phyloP scores from a whole-genome alignment of 495 filamentous ascomycete genomes.

The Sporormia fimetaria region DNA sequence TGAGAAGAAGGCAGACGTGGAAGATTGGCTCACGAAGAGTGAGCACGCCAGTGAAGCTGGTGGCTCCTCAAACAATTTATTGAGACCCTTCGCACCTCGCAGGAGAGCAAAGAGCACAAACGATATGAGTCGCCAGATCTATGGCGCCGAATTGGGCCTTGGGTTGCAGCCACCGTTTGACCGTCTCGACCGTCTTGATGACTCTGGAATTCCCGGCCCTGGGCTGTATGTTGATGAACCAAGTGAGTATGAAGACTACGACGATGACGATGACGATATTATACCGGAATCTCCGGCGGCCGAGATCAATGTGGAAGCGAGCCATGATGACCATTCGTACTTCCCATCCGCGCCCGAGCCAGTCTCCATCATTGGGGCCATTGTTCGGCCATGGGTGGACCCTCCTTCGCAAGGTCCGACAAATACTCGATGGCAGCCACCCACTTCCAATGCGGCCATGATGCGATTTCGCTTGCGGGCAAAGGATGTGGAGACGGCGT shows the following conservation, averaged over 20 bases:
- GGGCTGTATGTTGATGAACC: slow-evolving; percentile 26
- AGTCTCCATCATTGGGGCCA: background rate
- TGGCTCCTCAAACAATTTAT: background rate
- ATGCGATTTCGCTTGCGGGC: slow-evolving; percentile 26
- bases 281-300: slow-evolving; percentile 26
- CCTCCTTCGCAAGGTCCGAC: slow-evolving; percentile 1
- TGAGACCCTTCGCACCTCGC: slow-evolving; percentile 11
- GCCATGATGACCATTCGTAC: slow-evolving; percentile 15
- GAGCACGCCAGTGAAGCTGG: slow-evolving; percentile 22
- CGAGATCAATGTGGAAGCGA: slow-evolving; percentile 11
- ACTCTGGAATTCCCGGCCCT: slow-evolving; percentile 27
- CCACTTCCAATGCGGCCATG: slow-evolving; percentile 30
- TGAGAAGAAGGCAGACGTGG: slow-evolving; percentile 29
- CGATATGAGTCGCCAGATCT: slow-evolving; percentile 18
- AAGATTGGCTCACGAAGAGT: slow-evolving; percentile 28
- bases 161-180: slow-evolving; percentile 12
- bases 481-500: slow-evolving; percentile 28
- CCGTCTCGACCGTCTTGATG: slow-evolving; percentile 15
- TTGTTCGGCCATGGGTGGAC: slow-evolving; percentile 25
- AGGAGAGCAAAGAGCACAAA: slow-evolving; percentile 28
- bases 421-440: slow-evolving; percentile 24
- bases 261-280: slow-evolving; percentile 21
- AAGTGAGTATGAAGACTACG: slow-evolving; percentile 28
- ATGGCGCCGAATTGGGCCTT: slow-evolving; percentile 7
- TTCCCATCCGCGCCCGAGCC: slow-evolving; percentile 6